phyloP scores from a whole-genome alignment of 768 basidiomycete species.

The Termitomyces sp. region DNA sequence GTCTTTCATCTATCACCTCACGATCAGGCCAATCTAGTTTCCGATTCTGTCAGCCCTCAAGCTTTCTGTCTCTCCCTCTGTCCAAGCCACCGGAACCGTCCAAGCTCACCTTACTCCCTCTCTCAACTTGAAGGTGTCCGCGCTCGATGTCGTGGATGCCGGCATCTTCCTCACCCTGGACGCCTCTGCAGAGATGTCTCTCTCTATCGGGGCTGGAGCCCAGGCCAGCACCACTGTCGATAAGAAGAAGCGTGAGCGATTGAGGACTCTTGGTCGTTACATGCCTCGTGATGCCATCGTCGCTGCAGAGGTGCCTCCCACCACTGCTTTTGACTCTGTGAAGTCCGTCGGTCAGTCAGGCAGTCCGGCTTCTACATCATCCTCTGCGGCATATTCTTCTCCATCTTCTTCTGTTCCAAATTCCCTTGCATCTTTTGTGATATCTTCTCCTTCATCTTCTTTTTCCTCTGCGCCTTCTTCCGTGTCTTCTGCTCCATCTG shows the following conservation, averaged over 20 bases:
- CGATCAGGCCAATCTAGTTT: neutral
- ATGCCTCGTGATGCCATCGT: neutral
- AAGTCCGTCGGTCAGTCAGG: neutral
- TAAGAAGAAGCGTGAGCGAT: slow-evolving; percentile 3
- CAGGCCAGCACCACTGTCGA: slow-evolving; percentile 10
- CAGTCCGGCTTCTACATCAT: neutral
- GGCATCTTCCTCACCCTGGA: slow-evolving; percentile 39
- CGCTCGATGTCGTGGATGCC: slow-evolving; percentile 31
- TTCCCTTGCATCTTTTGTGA: neutral
- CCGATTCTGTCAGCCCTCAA: slow-evolving; percentile 26
- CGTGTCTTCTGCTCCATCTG: neutral
- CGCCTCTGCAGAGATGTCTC: slow-evolving; percentile 25
- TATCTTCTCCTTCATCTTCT: neutral
- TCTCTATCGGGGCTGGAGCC: slow-evolving; percentile 20
- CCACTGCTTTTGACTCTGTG: neutral
- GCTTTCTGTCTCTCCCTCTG: slow-evolving; percentile 34
- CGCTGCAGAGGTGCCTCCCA: neutral
- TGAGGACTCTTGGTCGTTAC: slow-evolving; percentile 2
- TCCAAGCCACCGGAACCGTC: slow-evolving; percentile 35
- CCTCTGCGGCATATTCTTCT: neutral
- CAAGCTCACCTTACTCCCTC: slow-evolving; percentile 45
- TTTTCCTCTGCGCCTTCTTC: neutral
- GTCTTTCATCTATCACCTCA: slow-evolving; percentile 11
- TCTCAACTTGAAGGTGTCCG: slow-evolving; percentile 39
- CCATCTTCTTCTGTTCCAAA: neutral